phyloP scores from a whole-genome alignment of 768 basidiomycete genomes.

The Lentinula sp. region DNA sequence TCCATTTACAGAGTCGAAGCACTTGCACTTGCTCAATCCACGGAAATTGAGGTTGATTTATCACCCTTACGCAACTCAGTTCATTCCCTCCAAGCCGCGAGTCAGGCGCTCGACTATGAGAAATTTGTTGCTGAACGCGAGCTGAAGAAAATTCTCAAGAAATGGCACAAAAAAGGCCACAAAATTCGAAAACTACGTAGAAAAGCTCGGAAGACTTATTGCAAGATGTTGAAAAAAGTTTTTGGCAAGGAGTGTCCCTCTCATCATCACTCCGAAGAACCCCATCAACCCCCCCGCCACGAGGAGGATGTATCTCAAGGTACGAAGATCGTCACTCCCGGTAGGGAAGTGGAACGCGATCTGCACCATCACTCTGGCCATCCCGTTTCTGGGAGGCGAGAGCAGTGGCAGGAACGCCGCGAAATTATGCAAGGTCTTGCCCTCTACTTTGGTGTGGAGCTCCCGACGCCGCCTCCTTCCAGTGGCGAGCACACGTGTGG shows the following conservation, averaged over 20 bases:
- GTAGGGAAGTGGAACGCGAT: background rate
- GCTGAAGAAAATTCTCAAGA: conserved; percentile 27
- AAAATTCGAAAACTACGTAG: conserved; percentile 14
- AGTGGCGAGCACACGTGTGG: background rate
- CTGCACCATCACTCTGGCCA: background rate
- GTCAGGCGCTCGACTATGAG: conserved; percentile 37
- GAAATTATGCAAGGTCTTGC: background rate
- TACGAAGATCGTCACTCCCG: background rate
- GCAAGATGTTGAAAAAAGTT: conserved; percentile 28
- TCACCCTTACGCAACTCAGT: conserved; percentile 32
- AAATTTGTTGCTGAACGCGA: conserved; percentile 35
- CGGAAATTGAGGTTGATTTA: conserved; percentile 21
- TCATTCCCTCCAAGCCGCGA: conserved; percentile 30
- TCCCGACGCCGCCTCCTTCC: background rate
- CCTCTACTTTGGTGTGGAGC: conserved; percentile 6
- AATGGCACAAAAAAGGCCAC: conserved; percentile 21
- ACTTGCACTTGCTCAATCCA: conserved; percentile 22
- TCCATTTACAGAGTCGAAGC: conserved; percentile 39
- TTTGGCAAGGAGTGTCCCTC: conserved; percentile 23
- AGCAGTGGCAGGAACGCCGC: background rate
- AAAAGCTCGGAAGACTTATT: conserved; percentile 23
- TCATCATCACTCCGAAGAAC: conserved; percentile 5
- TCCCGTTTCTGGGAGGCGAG: background rate
- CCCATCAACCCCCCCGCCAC: no score
- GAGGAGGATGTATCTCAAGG: background rate